Evolutionary conservation across 257 asterid genomes (phyloP).

Genomic region (Solanum dulcamara): DNA sequence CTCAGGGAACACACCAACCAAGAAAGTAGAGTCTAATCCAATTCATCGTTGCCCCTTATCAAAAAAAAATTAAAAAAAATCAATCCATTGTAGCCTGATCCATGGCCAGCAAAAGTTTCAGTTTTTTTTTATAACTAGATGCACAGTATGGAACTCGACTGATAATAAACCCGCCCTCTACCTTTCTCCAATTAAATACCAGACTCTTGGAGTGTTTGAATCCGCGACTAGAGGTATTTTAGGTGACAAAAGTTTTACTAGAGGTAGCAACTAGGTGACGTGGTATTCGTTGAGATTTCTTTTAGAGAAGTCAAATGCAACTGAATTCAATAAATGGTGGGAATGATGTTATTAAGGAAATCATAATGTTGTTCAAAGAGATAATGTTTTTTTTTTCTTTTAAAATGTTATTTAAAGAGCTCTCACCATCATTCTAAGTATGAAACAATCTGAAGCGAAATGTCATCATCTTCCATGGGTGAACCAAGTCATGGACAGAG

Average conservation of each 20-base stretch:
- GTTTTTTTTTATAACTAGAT: neutral
- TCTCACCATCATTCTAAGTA: neutral
- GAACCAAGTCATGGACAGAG: neutral
- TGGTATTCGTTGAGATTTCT: neutral
- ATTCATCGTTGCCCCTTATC: neutral
- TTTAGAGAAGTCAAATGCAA: neutral
- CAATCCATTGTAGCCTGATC: neutral
- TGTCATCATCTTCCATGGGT: neutral
- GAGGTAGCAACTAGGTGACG: neutral
- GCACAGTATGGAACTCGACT: neutral
- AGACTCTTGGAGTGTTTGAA: neutral
- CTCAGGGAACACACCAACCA: neutral
- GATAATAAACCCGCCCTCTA: neutral
- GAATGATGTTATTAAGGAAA: neutral
- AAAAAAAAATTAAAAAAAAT: neutral
- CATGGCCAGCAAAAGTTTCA: neutral
- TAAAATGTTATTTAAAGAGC: neutral
- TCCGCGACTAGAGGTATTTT: neutral
- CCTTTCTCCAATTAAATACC: neutral
- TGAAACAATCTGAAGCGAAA: neutral
- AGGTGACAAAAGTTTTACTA: neutral
- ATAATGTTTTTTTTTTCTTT: neutral
- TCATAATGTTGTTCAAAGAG: neutral
- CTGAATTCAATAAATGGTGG: neutral
- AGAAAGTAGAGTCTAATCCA: neutral